Evolutionary conservation across 169 alveolate species (phyloP).

Genomic region (Theileria sp.): DNA sequence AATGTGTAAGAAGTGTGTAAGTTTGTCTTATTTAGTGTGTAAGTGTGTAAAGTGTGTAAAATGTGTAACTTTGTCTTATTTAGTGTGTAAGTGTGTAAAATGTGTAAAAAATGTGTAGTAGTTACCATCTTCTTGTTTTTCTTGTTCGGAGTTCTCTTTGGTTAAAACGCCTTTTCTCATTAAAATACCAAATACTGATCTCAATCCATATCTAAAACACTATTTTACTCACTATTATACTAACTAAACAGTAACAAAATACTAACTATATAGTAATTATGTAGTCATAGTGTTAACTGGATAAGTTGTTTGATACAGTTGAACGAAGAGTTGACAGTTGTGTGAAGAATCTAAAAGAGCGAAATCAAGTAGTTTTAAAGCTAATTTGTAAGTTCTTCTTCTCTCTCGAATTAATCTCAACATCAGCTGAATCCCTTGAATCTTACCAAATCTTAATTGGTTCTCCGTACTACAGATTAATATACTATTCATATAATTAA

Average conservation of each 20-base stretch:
- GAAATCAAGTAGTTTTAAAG: constrained; percentile 67
- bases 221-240: not conserved
- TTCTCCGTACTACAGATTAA: constrained; percentile 36
- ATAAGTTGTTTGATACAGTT: constrained; percentile 34
- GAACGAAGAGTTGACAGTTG: constrained; percentile 68
- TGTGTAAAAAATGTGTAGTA: not conserved
- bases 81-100: too few species aligned
- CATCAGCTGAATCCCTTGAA: constrained; percentile 69
- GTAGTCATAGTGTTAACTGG: too few species aligned
- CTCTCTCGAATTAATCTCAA: constrained; percentile 69
- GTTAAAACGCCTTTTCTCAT: constrained; percentile 67
- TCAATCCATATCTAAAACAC: constrained; percentile 63
- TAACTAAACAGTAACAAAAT: too few species aligned
- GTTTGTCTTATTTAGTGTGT: too few species aligned
- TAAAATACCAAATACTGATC: constrained; percentile 61
- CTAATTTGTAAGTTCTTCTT: constrained; percentile 57
- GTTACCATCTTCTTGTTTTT: constrained; percentile 64
- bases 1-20: too few species aligned
- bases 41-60: too few species aligned
- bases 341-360: constrained; percentile 67
- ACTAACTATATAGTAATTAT: too few species aligned
- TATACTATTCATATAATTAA: too few species aligned
- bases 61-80: too few species aligned
- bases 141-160: constrained; percentile 54
- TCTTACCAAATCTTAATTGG: constrained; percentile 72